Conservation (phyloP, 2,329 filamentous ascomycete species). For the Taxawa tesnikishii region DNA sequence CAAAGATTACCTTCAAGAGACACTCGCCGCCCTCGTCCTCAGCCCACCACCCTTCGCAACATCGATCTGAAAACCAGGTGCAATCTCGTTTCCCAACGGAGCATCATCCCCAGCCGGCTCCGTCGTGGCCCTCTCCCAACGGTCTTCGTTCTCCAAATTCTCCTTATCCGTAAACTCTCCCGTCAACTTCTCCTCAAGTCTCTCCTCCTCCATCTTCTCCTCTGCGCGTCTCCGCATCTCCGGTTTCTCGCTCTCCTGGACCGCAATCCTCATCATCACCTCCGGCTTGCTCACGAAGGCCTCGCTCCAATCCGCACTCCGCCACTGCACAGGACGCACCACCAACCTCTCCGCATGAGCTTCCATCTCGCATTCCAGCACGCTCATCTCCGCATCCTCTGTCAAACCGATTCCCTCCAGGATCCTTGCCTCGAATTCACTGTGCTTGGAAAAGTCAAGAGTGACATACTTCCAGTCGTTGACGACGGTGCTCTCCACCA, state of each 20-base stretch:
- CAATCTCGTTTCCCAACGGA: background rate
- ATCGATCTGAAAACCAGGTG: background rate
- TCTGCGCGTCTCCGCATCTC: background rate
- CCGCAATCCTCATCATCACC: background rate
- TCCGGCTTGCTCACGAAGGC: background rate
- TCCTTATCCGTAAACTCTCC: background rate
- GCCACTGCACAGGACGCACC: background rate
- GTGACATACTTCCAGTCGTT: too few species aligned
- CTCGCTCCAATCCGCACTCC: background rate
- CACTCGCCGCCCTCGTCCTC: background rate
- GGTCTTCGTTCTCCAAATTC: background rate
- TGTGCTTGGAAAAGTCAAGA: too few species aligned
- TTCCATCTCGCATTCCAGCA: background rate
- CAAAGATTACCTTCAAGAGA: background rate
- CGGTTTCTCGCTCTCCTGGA: background rate
- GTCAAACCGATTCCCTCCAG: background rate
- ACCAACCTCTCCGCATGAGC: background rate
- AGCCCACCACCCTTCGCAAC: too few species aligned
- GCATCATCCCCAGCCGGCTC: background rate
- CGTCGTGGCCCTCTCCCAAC: background rate
- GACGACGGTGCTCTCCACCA: too few species aligned
- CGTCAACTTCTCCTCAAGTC: background rate
- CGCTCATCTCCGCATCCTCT: background rate
- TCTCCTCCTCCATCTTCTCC: background rate
- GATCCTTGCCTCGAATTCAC: background rate